Evolutionary conservation across 164 flowering plant genomes (phyloP).

Genomic region (Chloranthus sessilifolius): DNA sequence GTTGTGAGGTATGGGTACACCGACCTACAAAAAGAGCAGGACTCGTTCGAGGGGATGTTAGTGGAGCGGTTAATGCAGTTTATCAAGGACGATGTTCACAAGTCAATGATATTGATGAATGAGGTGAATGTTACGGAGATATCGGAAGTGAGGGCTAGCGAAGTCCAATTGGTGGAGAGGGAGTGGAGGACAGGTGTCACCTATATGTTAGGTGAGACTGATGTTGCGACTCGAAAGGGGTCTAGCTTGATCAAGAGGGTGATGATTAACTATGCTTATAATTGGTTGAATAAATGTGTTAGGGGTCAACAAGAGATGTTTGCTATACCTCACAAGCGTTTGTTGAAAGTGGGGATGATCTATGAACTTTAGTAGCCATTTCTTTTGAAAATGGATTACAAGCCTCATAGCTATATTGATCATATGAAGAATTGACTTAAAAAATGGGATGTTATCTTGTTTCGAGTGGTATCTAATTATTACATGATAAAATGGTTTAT

Average conservation of each 20-base stretch:
- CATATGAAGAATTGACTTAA: too few relatives aligned
- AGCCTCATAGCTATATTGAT: too few relatives aligned
- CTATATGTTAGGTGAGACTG: slow-evolving; percentile 17
- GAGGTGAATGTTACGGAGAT: background rate
- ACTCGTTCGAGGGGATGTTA: slow-evolving; percentile 5
- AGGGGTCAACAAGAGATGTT: slow-evolving; percentile 11
- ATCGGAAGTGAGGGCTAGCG: slow-evolving; percentile 1
- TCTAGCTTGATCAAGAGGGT: slow-evolving; percentile 9
- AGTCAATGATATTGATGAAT: background rate
- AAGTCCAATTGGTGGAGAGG: slow-evolving; percentile 9
- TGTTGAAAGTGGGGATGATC: slow-evolving; percentile 21
- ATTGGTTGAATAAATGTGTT: slow-evolving; percentile 1
- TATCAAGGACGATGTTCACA: background rate
- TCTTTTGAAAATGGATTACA: background rate
- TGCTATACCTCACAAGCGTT: slow-evolving; percentile 4
- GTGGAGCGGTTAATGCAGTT: slow-evolving; percentile 12
- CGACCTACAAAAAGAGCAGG: slow-evolving; percentile 4
- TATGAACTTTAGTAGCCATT: slow-evolving; percentile 8
- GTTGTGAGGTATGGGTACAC: slow-evolving; percentile 27
- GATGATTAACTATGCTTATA: slow-evolving; percentile 12
- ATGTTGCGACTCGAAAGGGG: slow-evolving; percentile 11
- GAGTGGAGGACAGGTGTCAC: slow-evolving; percentile 9
- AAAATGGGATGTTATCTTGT: too few relatives aligned
- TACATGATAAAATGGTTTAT: too few relatives aligned
- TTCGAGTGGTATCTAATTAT: too few relatives aligned